Evolutionary conservation across 2,329 filamentous ascomycete genomes (phyloP), one percentile per base, ranked within the genome.

Genomic region (Penicillium sp.): DNA sequence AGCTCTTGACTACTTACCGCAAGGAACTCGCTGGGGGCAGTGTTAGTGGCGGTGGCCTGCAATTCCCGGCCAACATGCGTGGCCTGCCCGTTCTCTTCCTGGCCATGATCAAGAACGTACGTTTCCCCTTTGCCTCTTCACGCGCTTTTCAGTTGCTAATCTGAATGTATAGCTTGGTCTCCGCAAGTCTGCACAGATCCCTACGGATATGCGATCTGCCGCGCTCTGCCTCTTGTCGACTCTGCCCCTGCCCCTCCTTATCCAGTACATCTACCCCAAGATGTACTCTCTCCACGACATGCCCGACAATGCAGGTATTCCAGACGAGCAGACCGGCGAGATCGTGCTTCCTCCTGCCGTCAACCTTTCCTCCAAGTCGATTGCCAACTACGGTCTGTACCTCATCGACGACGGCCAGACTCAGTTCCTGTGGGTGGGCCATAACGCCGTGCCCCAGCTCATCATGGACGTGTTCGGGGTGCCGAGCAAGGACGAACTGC

Each of bases 331-430:
- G 68, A 96, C 90, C 2, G 92, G 90, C 64, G 89, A 95, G 66
- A 96, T 95, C 58, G 81, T 90, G 45, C 85, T 99, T 49, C 94
- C 94, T 23, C 90, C 89, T 4, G 81, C 89, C 0, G 64, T 90
- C 65, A 96, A 96, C 71, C 81, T 97, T 52, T 91, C 90, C 3
- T 96, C 92, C 1, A 90, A 93, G 71, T 85, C 88, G 43, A 83
- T 99, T 45, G 89, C 90, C 3, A 84, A 91, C 0, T 96, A 95
- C 68, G 94, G 94, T 26, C 78, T 99, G 16, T 99, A 99, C 73
- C 82, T 99, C 52, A 94, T 99, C 64, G 94, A 99, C 65, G 94
- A 99, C 67, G 92, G 92, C 2, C 93, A 96, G 74, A 96, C 90
- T 6, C 94, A 99, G 71, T 99, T 99, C 81, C 76, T 99, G 44